Base-by-base conservation (phyloP, 1,284 basidiomycete species). In the Agaricales sp. region DNA sequence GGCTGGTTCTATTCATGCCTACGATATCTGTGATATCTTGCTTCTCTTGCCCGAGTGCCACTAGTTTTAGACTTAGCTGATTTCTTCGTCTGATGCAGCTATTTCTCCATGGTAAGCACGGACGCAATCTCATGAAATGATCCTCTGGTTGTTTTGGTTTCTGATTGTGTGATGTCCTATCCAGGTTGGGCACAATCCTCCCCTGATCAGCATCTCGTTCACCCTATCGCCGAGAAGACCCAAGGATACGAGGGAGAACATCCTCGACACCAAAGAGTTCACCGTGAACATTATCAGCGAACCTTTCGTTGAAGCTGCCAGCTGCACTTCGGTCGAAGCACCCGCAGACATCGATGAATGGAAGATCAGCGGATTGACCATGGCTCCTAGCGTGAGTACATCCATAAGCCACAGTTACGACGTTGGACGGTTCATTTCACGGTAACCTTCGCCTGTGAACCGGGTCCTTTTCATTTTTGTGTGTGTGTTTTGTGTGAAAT, bases 211-310 rank as follows among this genome's bases (percentile, higher is more conserved):
- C 64, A 60, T 88, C 39, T 82, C 80, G 2, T 75, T 82, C 54
- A 59, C 62, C 16, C 59, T 76, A 47, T 65, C 69, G 4, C 60
- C 61, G 14, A 60, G 63, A n/a, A 65, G 66, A 21, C 63, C 69
- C 43, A 82, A 83, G 65, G 84, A 91, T 60, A 83, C 81, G 1
- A 69, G 77, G 46, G 69, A 71, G 50, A 90, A 90, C 58, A 82
- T 90, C 55, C 66, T 77, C 44, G 63, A 67, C 0, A 82, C 78
- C 3, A 80, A 80, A 55, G 73, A 83, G 59, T 92, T 91, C 61
- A 81, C 79, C 4, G 78, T 86, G 43, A 85, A 79, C 58, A 81
- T 91, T 53, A 81, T 91, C 57, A 84, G 80, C 53, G 85, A 89
- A 61, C 67, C 80, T 0, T 85, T 87, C 59, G 66, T 81, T 41